Conservation (phyloP, 305 asterid genomes). For the Salvia sclarea region DNA sequence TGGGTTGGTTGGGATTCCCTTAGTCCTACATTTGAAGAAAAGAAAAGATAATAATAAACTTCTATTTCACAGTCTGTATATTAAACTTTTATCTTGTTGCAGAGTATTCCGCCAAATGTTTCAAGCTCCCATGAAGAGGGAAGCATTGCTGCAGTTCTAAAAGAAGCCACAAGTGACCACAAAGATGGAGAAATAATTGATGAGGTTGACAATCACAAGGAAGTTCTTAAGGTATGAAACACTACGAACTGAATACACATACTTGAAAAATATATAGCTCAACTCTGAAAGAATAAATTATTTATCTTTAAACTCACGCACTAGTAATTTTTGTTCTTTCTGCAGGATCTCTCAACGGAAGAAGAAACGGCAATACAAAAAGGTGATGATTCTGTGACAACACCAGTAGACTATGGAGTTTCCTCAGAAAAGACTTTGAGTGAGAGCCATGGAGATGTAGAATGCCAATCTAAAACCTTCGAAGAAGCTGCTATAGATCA, state of each 20-base stretch:
- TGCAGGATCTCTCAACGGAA: conserved; percentile 29
- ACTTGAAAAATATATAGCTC: not conserved
- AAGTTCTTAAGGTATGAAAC: conserved; percentile 27
- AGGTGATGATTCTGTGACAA: conserved; percentile 18
- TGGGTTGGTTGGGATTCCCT: not conserved
- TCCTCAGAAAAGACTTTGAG: not conserved
- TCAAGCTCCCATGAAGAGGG: conserved; percentile 25
- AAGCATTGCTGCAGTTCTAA: conserved; percentile 21
- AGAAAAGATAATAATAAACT: not conserved
- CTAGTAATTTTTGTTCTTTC: not conserved
- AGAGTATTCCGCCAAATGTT: conserved; percentile 27
- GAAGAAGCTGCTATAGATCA: conserved; percentile 19
- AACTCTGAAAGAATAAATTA: not conserved
- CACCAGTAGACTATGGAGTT: conserved; percentile 27
- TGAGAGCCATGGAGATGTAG: conserved; percentile 25
- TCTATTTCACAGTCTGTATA: not conserved
- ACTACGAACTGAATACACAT: not conserved
- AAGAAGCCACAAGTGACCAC: conserved; percentile 25
- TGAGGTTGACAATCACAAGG: conserved; percentile 24
- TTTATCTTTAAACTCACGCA: conserved; percentile 1
- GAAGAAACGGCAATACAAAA: conserved; percentile 23
- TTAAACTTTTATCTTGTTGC: conserved; percentile 24
- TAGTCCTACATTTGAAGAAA: not conserved
- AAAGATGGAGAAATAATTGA: conserved; percentile 17
- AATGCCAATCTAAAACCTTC: not conserved